phyloP scores from a whole-genome alignment of 176 grass and related monocot species.

The Guadua angustifolia region DNA sequence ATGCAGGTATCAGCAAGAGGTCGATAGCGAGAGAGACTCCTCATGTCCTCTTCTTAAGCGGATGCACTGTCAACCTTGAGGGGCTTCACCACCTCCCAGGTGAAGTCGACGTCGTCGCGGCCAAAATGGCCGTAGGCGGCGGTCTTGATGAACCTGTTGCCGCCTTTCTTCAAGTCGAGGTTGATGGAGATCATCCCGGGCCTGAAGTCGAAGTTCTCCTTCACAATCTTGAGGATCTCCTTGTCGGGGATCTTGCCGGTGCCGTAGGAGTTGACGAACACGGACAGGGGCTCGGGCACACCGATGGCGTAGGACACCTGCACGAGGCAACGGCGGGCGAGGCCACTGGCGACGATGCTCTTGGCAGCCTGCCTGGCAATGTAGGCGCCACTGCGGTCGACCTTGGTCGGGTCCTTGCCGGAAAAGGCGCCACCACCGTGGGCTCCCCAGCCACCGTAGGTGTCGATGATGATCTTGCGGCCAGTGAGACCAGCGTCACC shows the following conservation, averaged over 20 bases:
- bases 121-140: slow-evolving; percentile 72
- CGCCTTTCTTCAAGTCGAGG: slow-evolving; percentile 64
- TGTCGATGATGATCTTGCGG: slow-evolving; percentile 80
- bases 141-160: slow-evolving; percentile 73
- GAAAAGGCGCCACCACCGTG: slow-evolving; percentile 71
- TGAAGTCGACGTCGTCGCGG: slow-evolving; percentile 63
- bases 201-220: slow-evolving; percentile 76
- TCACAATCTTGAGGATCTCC: slow-evolving; percentile 71
- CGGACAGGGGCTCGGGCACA: slow-evolving; percentile 65
- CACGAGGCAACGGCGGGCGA: slow-evolving; percentile 59
- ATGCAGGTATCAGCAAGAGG: slow-evolving; percentile 21
- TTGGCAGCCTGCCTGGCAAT: slow-evolving; percentile 68
- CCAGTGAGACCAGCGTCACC: slow-evolving; percentile 63
- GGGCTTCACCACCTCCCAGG: slow-evolving; percentile 70
- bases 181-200: slow-evolving; percentile 74
- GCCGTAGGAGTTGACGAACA: slow-evolving; percentile 59
- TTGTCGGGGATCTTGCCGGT: slow-evolving; percentile 65
- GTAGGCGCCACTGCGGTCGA: slow-evolving; percentile 74
- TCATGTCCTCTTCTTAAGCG: slow-evolving; percentile 13
- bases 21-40: neutral
- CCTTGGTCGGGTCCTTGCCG: slow-evolving; percentile 78
- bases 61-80: slow-evolving; percentile 62
- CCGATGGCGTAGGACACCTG: slow-evolving; percentile 74
- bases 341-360: slow-evolving; percentile 59
- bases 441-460: slow-evolving; percentile 69